Evolutionary conservation across 768 basidiomycete species (phyloP).

Genomic region (Collybiopsis luxurians): DNA sequence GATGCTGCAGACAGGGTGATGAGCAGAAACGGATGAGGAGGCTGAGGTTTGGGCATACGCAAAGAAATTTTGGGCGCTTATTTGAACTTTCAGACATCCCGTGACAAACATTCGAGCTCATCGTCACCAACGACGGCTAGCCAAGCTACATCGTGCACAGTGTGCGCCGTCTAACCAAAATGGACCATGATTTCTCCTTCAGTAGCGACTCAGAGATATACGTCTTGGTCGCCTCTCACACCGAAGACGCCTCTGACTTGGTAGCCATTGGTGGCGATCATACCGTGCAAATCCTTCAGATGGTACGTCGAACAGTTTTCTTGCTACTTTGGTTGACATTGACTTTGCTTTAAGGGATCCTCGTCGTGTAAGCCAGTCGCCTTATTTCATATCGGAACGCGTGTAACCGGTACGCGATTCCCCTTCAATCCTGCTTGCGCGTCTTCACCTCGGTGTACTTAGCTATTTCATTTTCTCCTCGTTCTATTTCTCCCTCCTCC

Average conservation of each 20-base stretch:
- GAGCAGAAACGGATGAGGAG: conserved; percentile 65
- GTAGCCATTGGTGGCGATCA: conserved; percentile 74
- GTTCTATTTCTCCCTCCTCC: conserved; percentile 60
- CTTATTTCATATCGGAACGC: conserved; percentile 69
- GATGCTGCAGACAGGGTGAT: conserved; percentile 54
- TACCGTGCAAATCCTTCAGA: conserved; percentile 64
- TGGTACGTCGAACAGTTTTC: conserved; percentile 40
- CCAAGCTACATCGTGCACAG: too few relatives aligned
- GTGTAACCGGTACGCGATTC: conserved; percentile 40
- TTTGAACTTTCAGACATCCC: too few relatives aligned
- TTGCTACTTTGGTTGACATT: conserved; percentile 10
- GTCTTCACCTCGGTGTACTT: too few relatives aligned
- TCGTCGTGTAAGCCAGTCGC: conserved; percentile 51
- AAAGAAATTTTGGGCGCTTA: too few relatives aligned
- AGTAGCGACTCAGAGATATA: conserved; percentile 59
- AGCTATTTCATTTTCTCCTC: conserved; percentile 76
- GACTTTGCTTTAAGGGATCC: conserved; percentile 30
- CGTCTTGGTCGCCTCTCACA: conserved; percentile 59
- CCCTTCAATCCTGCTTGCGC: too few relatives aligned
- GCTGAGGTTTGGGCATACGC: conserved; percentile 15
- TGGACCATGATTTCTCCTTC: conserved; percentile 53
- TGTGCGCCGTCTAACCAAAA: not conserved
- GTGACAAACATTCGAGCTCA: too few relatives aligned
- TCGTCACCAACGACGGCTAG: too few relatives aligned
- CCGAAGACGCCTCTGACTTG: conserved; percentile 64